Evolutionary conservation across 768 basidiomycete species (phyloP).

Genomic region (Termitomyces sp.): DNA sequence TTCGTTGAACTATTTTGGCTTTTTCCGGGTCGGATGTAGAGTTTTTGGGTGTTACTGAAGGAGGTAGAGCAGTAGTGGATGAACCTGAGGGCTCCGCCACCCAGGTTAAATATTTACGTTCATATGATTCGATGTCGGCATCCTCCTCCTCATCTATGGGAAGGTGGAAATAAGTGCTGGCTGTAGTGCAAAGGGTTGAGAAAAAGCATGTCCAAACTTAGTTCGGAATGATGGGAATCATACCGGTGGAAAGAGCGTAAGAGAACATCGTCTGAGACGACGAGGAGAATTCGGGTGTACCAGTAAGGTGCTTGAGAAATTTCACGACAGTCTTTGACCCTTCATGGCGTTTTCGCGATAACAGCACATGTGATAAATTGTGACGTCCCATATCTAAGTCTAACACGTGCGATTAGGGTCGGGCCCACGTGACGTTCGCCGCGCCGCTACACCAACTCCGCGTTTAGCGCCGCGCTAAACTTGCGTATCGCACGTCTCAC

Average conservation of each 20-base stretch:
- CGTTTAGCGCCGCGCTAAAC: conserved; percentile 45
- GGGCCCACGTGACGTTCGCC: not conserved
- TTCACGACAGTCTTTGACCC: conserved; percentile 3
- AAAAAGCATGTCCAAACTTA: not conserved
- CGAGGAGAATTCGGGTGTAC: not conserved
- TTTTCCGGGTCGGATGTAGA: conserved; percentile 6
- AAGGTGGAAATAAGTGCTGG: conserved; percentile 57
- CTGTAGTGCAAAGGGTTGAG: conserved; percentile 23
- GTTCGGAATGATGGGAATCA: not conserved
- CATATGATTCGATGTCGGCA: conserved; percentile 37
- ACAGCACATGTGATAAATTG: conserved; percentile 25
- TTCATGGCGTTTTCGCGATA: conserved; percentile 53
- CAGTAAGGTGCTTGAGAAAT: conserved; percentile 1
- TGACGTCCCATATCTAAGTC: conserved; percentile 3
- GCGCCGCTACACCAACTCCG: conserved; percentile 18
- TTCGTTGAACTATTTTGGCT: conserved; percentile 35
- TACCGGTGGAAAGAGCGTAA: conserved; percentile 40
- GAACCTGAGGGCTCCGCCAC: conserved; percentile 31
- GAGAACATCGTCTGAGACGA: conserved; percentile 31
- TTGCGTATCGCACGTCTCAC: conserved; percentile 50
- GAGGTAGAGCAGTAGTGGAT: conserved; percentile 9
- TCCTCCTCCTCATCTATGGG: conserved; percentile 57
- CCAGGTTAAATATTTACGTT: conserved; percentile 47
- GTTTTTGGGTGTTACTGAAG: conserved; percentile 1
- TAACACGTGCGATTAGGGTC: conserved; percentile 45